Evolutionary conservation across 1,139 yeast species (phyloP).

Genomic region (Magnusiomyces magnusii): DNA sequence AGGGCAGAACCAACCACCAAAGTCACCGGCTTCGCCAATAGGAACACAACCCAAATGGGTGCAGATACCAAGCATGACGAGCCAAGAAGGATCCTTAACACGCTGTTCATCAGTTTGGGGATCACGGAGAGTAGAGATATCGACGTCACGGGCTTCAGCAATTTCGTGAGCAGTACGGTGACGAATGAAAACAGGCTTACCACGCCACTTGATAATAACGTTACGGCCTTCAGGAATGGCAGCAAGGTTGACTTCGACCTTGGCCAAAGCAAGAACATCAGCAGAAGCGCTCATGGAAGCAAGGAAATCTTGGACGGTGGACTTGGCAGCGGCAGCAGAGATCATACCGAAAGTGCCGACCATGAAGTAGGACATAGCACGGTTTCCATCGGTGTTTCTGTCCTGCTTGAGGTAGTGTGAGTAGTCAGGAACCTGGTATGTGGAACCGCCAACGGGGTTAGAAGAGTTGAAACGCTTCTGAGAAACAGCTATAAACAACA

Average conservation of each 20-base stretch:
- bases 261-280: slow-evolving; percentile 98
- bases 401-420: slow-evolving; percentile 70
- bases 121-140: slow-evolving; percentile 73
- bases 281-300: slow-evolving; percentile 96
- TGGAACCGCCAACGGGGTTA: slow-evolving; percentile 43
- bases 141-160: slow-evolving; percentile 84
- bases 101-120: slow-evolving; percentile 92
- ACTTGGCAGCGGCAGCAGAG: slow-evolving; percentile 95
- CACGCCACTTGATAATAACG: slow-evolving; percentile 99
- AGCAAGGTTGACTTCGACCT: slow-evolving; percentile 92
- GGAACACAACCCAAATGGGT: slow-evolving; percentile 99
- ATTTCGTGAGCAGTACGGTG: slow-evolving; percentile 95
- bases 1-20: slow-evolving; percentile 99
- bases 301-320: slow-evolving; percentile 94
- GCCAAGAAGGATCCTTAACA: slow-evolving; percentile 97
- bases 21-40: slow-evolving; percentile 99
- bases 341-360: slow-evolving; percentile 94
- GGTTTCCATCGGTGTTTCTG: slow-evolving; percentile 59
- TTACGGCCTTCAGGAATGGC: slow-evolving; percentile 98
- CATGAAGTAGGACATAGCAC: slow-evolving; percentile 94
- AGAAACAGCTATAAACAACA: slow-evolving; percentile 10
- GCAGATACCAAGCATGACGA: slow-evolving; percentile 98
- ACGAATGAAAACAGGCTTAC: slow-evolving; percentile 99
- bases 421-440: slow-evolving; percentile 92
- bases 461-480: slow-evolving; percentile 24